phyloP scores from a whole-genome alignment of 257 asterid genomes.

The Petunia axillaris region DNA sequence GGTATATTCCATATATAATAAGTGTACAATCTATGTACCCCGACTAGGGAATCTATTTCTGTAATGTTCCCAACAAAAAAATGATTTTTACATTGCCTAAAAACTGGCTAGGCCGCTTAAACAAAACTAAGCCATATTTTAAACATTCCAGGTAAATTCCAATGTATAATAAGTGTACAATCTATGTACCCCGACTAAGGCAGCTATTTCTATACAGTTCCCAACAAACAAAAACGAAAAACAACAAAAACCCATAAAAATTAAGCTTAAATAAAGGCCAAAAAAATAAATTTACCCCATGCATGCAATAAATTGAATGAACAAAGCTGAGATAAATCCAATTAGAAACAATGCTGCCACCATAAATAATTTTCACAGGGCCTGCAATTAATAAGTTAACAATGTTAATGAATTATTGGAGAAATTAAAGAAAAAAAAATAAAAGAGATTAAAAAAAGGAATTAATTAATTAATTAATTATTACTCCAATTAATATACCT shows the following conservation, averaged over 20 bases:
- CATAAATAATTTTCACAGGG: slow-evolving; percentile 51
- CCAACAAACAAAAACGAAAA: not conserved
- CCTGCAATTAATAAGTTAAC: slow-evolving; percentile 37
- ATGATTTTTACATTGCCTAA: too few relatives aligned
- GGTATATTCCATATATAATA: too few relatives aligned
- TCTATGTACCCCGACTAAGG: too few relatives aligned
- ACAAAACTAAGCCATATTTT: too few relatives aligned
- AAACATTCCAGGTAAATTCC: too few relatives aligned
- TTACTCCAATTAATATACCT: too few relatives aligned
- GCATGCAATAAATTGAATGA: slow-evolving; percentile 54
- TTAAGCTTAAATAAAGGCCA: not conserved
- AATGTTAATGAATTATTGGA: not conserved
- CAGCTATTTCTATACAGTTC: too few relatives aligned
- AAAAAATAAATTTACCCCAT: slow-evolving; percentile 69
- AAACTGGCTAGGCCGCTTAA: too few relatives aligned
- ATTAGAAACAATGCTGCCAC: slow-evolving; percentile 57
- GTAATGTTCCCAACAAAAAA: too few relatives aligned
- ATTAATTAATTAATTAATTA: not conserved
- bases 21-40: too few relatives aligned
- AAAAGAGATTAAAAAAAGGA: not conserved
- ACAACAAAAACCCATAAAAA: not conserved
- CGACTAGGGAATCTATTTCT: too few relatives aligned
- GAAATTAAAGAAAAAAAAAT: not conserved
- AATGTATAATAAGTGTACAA: too few relatives aligned
- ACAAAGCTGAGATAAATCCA: slow-evolving; percentile 62